Percentiles rank a stretch among this genome's conserved stretches.
Evolutionary conservation across 257 asterid species (phyloP).

Genomic region (Solanum stenotomum): DNA sequence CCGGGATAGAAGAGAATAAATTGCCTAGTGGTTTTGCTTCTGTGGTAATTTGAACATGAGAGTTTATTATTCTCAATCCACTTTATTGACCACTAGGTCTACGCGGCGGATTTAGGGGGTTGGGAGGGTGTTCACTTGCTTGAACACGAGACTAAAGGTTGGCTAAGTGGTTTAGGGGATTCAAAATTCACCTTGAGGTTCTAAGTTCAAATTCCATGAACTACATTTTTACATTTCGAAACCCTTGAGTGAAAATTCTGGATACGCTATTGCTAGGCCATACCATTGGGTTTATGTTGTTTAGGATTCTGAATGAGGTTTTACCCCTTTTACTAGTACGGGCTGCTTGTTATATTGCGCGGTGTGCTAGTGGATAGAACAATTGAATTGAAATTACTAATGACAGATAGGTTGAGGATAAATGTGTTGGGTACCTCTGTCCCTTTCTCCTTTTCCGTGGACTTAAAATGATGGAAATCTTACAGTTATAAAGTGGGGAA

Average conservation of each 20-base stretch:
- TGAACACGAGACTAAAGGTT: neutral
- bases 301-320: neutral
- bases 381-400: neutral
- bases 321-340: neutral
- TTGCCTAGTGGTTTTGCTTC: neutral
- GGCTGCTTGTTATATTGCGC: neutral
- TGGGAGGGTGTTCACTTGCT: neutral
- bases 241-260: neutral
- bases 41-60: neutral
- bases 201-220: neutral
- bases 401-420: constrained; percentile 3
- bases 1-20: neutral
- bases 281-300: neutral
- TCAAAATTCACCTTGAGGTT: neutral
- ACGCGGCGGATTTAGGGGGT: neutral
- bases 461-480: neutral
- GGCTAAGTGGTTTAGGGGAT: neutral
- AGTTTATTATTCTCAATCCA: neutral
- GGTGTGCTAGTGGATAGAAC: neutral
- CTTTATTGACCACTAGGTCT: neutral
- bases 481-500: neutral
- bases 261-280: neutral
- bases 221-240: neutral
- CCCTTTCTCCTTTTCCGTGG: neutral
- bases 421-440: neutral